A percentile compares a stretch with the other conserved stretches of the same genome.
Evolutionary conservation across 805 yeast species (phyloP).

Genomic region (Candida nanaspora): DNA sequence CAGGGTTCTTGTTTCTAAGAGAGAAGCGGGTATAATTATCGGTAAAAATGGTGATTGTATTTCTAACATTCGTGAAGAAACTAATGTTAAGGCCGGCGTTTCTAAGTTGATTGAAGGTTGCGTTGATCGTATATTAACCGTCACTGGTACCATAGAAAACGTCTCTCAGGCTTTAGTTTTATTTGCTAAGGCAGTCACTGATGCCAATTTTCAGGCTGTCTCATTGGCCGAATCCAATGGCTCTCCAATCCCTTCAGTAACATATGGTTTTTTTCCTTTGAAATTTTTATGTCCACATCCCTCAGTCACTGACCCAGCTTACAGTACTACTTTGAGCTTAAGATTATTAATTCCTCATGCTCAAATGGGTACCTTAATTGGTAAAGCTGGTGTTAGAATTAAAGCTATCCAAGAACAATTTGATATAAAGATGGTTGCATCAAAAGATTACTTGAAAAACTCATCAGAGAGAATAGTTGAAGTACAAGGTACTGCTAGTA

Average conservation of each 20-base stretch:
- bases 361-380: conserved; percentile 86
- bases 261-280: conserved; percentile 50
- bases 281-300: conserved; percentile 51
- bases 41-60: conserved; percentile 81
- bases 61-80: conserved; percentile 64
- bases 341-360: conserved; percentile 74
- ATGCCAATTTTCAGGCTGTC: conserved; percentile 26
- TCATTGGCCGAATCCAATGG: conserved; percentile 17
- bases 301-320: conserved; percentile 41
- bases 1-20: conserved; percentile 67
- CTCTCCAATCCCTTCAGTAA: conserved; percentile 23
- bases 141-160: conserved; percentile 64
- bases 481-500: conserved; percentile 68
- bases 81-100: conserved; percentile 80
- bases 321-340: conserved; percentile 47
- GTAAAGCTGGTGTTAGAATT: conserved; percentile 74
- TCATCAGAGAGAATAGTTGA: conserved; percentile 85
- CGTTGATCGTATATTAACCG: conserved; percentile 75
- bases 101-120: conserved; percentile 75
- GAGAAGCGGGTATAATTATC: conserved; percentile 85
- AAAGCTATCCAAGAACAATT: conserved; percentile 66
- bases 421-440: conserved; percentile 77
- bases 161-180: conserved; percentile 64
- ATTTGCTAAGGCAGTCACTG: conserved; percentile 59
- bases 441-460: conserved; percentile 73